Percentiles rank a stretch among this genome's conserved stretches.
Conservation (phyloP, 129 eudicot species). For the Solidago caesia region DNA sequence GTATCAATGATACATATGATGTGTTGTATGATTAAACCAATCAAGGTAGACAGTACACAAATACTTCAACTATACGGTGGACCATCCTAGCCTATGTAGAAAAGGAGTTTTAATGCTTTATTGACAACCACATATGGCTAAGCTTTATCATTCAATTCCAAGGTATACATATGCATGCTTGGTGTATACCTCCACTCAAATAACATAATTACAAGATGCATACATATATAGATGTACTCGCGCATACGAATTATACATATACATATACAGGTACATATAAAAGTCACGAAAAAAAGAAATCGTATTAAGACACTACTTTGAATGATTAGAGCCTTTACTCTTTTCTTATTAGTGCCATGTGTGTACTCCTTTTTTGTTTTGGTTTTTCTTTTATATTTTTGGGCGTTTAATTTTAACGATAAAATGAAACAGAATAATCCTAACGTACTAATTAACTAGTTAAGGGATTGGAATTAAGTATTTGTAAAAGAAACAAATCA, state of each 20-base stretch:
- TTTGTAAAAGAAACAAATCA: background rate
- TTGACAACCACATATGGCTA: constrained; percentile 39
- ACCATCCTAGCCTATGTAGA: constrained; percentile 39
- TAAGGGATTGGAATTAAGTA: too few relatives aligned
- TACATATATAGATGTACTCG: background rate
- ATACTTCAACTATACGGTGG: constrained; percentile 26
- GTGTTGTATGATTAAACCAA: constrained; percentile 26
- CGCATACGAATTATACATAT: background rate
- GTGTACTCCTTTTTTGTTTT: background rate
- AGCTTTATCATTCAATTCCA: constrained; percentile 23
- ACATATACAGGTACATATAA: background rate
- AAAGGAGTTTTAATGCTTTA: constrained; percentile 31
- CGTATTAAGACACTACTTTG: background rate
- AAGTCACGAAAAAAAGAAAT: background rate
- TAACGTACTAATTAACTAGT: background rate
- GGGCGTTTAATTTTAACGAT: background rate
- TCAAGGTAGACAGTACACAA: constrained; percentile 29
- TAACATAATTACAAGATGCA: constrained; percentile 7
- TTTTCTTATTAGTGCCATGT: background rate
- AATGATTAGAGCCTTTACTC: constrained; percentile 1
- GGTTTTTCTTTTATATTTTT: background rate
- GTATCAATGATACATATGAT: constrained; percentile 22
- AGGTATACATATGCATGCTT: constrained; percentile 37
- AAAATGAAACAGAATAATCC: background rate
- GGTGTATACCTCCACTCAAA: background rate